Evolutionary conservation across 2,329 filamentous ascomycete species (phyloP).

Genomic region (Fusarium beomiforme): DNA sequence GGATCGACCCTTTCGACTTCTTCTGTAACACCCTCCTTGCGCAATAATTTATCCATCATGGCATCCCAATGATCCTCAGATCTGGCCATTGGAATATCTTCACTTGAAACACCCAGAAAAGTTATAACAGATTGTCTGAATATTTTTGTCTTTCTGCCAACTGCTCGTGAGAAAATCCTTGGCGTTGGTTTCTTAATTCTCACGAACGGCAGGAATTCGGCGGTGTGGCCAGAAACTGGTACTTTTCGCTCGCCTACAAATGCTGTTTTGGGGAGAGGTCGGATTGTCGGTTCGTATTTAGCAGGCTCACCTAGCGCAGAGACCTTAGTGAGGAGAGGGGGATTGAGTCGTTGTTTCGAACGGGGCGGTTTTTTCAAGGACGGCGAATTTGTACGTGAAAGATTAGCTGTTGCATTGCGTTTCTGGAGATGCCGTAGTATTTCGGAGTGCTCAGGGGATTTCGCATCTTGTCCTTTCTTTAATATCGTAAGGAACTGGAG

Average conservation of each 20-base stretch:
- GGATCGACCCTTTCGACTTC: conserved; percentile 3
- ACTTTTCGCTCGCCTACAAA: conserved; percentile 57
- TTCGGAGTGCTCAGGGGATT: conserved; percentile 53
- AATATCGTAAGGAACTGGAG: conserved; percentile 55
- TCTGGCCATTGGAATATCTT: conserved; percentile 43
- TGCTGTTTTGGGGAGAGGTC: conserved; percentile 59
- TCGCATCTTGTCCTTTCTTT: conserved; percentile 49
- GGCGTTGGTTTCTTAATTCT: conserved; percentile 74
- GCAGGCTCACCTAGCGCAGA: conserved; percentile 51
- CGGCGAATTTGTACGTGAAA: conserved; percentile 29
- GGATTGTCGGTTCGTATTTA: conserved; percentile 58
- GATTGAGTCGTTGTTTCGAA: conserved; percentile 22
- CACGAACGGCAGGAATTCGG: conserved; percentile 70
- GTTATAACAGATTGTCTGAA: conserved; percentile 55
- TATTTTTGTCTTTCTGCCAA: conserved; percentile 61
- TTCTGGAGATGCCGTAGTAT: conserved; percentile 55
- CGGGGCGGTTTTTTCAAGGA: conserved; percentile 3
- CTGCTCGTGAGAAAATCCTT: conserved; percentile 62
- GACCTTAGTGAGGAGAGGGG: conserved; percentile 48
- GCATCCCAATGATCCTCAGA: conserved; percentile 63
- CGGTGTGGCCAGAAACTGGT: conserved; percentile 64
- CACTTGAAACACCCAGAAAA: conserved; percentile 53
- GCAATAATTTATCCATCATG: conserved; percentile 45
- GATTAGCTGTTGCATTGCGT: conserved; percentile 31
- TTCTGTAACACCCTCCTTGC: conserved; percentile 17